These are phyloP conservation scores for Maudiozyma turicensis DNA, from an alignment of 805 yeast genomes.

Conservation along the genomic window DNA sequence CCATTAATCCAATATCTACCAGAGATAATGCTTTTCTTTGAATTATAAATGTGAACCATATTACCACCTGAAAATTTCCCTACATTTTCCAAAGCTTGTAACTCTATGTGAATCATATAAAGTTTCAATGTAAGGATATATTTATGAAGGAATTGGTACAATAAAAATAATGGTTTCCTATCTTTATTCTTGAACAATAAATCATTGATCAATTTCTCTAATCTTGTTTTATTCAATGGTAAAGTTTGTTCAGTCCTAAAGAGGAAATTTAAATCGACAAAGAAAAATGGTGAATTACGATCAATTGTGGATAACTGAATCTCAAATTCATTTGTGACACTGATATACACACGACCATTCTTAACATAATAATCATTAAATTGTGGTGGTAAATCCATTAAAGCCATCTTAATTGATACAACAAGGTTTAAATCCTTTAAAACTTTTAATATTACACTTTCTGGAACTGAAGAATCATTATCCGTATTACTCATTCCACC, in stretches of 20 bases:
- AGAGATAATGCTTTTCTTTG: conserved; percentile 25
- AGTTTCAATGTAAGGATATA: conserved; percentile 27
- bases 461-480: conserved; percentile 31
- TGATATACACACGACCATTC: conserved; percentile 68
- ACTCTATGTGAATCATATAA: conserved; percentile 26
- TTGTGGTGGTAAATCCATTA: conserved; percentile 53
- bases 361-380: conserved; percentile 55
- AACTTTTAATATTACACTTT: conserved; percentile 48
- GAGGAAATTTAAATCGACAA: conserved; percentile 65
- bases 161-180: conserved; percentile 19
- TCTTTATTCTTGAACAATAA: conserved; percentile 22
- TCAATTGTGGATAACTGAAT: conserved; percentile 71
- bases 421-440: conserved; percentile 62
- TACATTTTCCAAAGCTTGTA: conserved; percentile 18
- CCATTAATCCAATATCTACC: conserved; percentile 29
- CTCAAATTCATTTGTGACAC: conserved; percentile 55
- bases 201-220: conserved; percentile 28
- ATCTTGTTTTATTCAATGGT: conserved; percentile 21
- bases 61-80: conserved; percentile 30
- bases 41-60: conserved; percentile 25
- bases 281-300: conserved; percentile 59
- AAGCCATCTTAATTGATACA: conserved; percentile 65
- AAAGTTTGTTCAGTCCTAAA: conserved; percentile 28
- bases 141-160: conserved; percentile 27
- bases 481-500: conserved; percentile 1